Base-by-base conservation (phyloP, 495 filamentous ascomycete species). In the Penicillium atrosanguineum region DNA sequence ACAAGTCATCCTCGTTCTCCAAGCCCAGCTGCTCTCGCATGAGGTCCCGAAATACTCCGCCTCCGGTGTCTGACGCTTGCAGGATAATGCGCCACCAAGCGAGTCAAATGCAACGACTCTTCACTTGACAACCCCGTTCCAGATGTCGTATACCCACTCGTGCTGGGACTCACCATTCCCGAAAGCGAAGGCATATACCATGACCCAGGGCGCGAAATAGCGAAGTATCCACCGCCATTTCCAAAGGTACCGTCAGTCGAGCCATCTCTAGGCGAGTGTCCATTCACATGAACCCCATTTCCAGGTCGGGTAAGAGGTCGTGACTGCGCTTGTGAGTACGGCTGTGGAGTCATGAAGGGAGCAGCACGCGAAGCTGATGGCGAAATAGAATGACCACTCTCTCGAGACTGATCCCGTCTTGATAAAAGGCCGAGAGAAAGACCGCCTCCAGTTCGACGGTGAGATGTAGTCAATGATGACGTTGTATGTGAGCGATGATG, bases 401-500 rank as follows among this genome's bases (percentile, higher is more conserved):
- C 31, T 34, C 11, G 31, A 34, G 21, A 20, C 19, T 29, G 44
- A 23, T 66, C 67, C n/a, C 56, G 59, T n/a, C 60, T 51, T 14
- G 50, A 56, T 9, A 60, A 65, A 7, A 63, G 19, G 3, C 56
- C 53, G 4, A 67, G 38, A 21, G 58, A 65, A 18, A 64, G 53
- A 7, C 58, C 48, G 21, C 26, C 36, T 7, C 57, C 43, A 12
- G 48, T 54, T 3, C 57, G 40, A 8, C 44, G 31, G 36, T 58
- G 38, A 7, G 55, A 43, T 8, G 44, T 57, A 12, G 63, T 53
- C 4, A 71, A 44, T 5, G 61, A 60, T 4, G 72, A 71, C 1
- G 72, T 72, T 0, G 72, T 75, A 18, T 66, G 63, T 5, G 72
- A 69, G 16, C 70, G 70, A n/a, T 62, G 65, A 44, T 75, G 72